Conservation (phyloP, 2,329 filamentous ascomycete species). For the Tricladium varicosporioides region DNA sequence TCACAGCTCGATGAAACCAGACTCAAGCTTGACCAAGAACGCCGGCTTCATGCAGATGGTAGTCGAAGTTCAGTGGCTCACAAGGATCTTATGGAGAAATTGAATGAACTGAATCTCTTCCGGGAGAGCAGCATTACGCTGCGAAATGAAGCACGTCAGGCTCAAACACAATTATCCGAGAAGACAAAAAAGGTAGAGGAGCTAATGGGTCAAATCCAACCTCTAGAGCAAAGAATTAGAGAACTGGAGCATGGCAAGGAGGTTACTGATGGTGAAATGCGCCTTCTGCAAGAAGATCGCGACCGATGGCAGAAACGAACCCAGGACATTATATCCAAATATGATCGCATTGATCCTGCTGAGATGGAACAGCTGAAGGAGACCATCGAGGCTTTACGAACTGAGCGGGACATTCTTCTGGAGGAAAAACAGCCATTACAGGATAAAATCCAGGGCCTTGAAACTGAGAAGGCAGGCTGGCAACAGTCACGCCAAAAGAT, state of each 20-base stretch:
- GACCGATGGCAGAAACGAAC: constrained; percentile 95
- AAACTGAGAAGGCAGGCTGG: constrained; percentile 55
- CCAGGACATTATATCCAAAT: constrained; percentile 93
- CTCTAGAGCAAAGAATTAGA: constrained; percentile 74
- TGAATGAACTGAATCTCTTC: constrained; percentile 94
- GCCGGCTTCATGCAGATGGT: constrained; percentile 70
- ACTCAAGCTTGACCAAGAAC: constrained; percentile 88
- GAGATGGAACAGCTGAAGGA: constrained; percentile 89
- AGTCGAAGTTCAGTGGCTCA: constrained; percentile 74
- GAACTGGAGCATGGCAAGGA: constrained; percentile 85
- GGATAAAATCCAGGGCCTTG: constrained; percentile 50
- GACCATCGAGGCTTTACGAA: constrained; percentile 64
- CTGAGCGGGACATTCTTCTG: constrained; percentile 55
- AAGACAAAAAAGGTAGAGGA: constrained; percentile 74
- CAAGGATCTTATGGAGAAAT: constrained; percentile 87
- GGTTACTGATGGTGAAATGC: constrained; percentile 66
- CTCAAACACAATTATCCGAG: constrained; percentile 72
- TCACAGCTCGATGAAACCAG: constrained; percentile 85
- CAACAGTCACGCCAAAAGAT: constrained; percentile 50
- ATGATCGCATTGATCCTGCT: constrained; percentile 90
- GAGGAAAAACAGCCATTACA: constrained; percentile 45
- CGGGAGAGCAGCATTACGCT: constrained; percentile 92
- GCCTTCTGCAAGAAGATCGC: constrained; percentile 84
- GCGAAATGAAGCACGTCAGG: constrained; percentile 79
- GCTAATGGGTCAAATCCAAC: constrained; percentile 73